Conservation (phyloP, 768 basidiomycete genomes). For the Paxillus rubicundulus region DNA sequence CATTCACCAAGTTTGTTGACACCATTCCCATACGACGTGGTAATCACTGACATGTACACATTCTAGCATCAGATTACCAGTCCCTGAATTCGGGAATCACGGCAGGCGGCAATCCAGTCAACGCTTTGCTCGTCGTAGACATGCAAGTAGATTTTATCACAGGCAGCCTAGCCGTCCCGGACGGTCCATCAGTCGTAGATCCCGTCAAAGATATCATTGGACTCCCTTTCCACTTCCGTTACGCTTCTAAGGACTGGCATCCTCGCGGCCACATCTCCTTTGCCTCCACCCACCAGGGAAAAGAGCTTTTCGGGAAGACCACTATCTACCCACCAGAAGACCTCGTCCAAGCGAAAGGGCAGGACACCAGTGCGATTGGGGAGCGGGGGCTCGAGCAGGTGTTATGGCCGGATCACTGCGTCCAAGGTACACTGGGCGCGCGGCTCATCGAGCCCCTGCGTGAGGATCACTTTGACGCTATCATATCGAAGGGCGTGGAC, state of each 20-base stretch:
- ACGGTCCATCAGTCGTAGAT: constrained; percentile 56
- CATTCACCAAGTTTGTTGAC: no score
- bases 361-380: constrained; percentile 13
- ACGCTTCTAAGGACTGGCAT: constrained; percentile 61
- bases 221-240: constrained; percentile 48
- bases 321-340: constrained; percentile 34
- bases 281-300: constrained; percentile 45
- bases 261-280: constrained; percentile 71
- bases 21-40: no score
- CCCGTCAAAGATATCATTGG: constrained; percentile 56
- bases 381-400: constrained; percentile 44
- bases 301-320: constrained; percentile 39
- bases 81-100: constrained; percentile 12
- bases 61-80: neutral
- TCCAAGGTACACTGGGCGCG: constrained; percentile 56
- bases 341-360: constrained; percentile 28
- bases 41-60: neutral
- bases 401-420: constrained; percentile 83
- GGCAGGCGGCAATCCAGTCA: constrained; percentile 8
- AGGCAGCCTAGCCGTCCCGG: constrained; percentile 70
- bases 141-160: constrained; percentile 82
- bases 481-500: constrained; percentile 56
- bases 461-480: constrained; percentile 37
- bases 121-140: constrained; percentile 70
- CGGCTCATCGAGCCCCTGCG: constrained; percentile 58